phyloP scores from a whole-genome alignment of 2,329 filamentous ascomycete genomes.

The Teratosphaeria nubilosa region DNA sequence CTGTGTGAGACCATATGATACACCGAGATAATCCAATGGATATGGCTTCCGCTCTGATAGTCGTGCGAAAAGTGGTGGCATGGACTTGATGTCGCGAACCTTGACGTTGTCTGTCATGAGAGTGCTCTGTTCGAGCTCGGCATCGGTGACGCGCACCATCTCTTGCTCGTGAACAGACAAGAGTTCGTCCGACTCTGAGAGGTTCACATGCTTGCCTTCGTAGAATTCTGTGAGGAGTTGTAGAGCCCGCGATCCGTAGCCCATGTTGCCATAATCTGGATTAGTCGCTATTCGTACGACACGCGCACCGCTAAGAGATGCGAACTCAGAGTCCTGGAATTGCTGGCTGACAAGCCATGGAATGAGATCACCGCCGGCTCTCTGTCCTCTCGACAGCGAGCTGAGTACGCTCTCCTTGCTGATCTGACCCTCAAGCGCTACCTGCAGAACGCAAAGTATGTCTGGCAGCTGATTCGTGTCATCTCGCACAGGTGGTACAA shows the following conservation, averaged over 20 bases:
- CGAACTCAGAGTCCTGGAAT: constrained; percentile 96
- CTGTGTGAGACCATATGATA: constrained; percentile 84
- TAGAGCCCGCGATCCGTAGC: constrained; percentile 83
- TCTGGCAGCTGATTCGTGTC: constrained; percentile 73
- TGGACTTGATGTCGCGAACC: constrained; percentile 77
- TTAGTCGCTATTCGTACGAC: constrained; percentile 93
- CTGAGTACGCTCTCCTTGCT: constrained; percentile 87
- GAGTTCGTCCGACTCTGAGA: constrained; percentile 59
- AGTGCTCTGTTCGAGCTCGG: constrained; percentile 63
- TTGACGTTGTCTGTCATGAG: constrained; percentile 81
- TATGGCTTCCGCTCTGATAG: constrained; percentile 73
- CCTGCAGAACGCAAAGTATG: constrained; percentile 87
- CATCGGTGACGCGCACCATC: constrained; percentile 71
- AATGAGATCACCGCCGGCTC: constrained; percentile 86
- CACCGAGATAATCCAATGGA: constrained; percentile 81
- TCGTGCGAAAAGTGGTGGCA: constrained; percentile 88
- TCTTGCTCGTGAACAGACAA: constrained; percentile 36
- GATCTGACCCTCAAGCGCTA: constrained; percentile 89
- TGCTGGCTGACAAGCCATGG: constrained; percentile 97
- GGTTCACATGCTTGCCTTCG: constrained; percentile 77
- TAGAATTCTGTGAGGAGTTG: constrained; percentile 86
- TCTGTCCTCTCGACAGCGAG: constrained; percentile 76
- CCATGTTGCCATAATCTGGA: constrained; percentile 84
- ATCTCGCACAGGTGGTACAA: constrained; percentile 76
- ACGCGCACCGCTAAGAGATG: constrained; percentile 80